Evolutionary conservation across 257 asterid genomes (phyloP).

Genomic region (Gentiana macrophylla): DNA sequence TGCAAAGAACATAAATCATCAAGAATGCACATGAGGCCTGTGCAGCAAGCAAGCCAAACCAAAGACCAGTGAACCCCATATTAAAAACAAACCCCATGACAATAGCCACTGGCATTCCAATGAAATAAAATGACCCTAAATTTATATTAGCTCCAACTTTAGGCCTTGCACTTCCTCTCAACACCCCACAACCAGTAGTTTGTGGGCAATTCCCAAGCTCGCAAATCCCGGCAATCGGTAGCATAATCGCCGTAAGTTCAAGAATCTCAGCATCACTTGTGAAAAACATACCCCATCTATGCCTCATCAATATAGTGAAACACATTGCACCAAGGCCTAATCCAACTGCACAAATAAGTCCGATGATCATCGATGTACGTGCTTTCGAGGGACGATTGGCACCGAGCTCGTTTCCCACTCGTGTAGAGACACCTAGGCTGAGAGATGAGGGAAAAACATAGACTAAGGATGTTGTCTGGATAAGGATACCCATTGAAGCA

Average conservation of each 20-base stretch:
- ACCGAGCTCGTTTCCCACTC: constrained; percentile 75
- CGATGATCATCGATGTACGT: constrained; percentile 46
- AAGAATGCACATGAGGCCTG: constrained; percentile 72
- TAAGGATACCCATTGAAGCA: constrained; percentile 82
- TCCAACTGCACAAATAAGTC: constrained; percentile 35
- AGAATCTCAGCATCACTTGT: constrained; percentile 60
- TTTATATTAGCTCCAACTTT: constrained; percentile 69
- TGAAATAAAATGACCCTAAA: constrained; percentile 74
- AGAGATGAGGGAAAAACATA: constrained; percentile 84
- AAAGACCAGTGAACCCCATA: constrained; percentile 73
- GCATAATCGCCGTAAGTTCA: constrained; percentile 52
- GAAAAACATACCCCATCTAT: constrained; percentile 64
- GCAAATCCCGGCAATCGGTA: constrained; percentile 83
- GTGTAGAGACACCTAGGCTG: constrained; percentile 71
- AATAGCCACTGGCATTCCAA: constrained; percentile 94
- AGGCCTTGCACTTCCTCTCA: constrained; percentile 86
- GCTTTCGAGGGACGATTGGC: constrained; percentile 61
- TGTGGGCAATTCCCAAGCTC: constrained; percentile 97
- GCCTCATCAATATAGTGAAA: constrained; percentile 54
- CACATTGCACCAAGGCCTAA: constrained; percentile 60
- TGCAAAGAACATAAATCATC: constrained; percentile 48
- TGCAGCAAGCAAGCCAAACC: constrained; percentile 93
- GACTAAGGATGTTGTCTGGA: constrained; percentile 77
- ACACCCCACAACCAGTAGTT: constrained; percentile 88
- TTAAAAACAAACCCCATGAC: constrained; percentile 58